Evolutionary conservation across 805 yeast species (phyloP).

Genomic region (Ogataea zsoltii): DNA sequence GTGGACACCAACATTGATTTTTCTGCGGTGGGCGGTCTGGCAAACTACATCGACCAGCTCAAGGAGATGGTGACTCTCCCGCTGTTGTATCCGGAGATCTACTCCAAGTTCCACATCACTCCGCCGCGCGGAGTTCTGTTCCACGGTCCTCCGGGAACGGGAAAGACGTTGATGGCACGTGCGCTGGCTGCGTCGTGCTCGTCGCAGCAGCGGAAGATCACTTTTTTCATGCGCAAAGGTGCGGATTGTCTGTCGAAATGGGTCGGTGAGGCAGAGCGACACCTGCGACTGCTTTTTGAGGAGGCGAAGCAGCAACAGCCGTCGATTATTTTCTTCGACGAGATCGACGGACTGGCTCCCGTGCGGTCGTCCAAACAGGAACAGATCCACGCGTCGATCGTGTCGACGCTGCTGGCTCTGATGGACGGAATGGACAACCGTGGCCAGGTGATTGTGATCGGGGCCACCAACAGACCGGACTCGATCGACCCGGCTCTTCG

Average conservation of each 20-base stretch:
- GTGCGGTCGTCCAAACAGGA: constrained; percentile 97
- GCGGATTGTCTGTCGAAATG: constrained; percentile 96
- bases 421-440: constrained; percentile 99
- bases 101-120: constrained; percentile 83
- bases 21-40: constrained; percentile 87
- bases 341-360: constrained; percentile 97
- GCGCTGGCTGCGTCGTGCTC: constrained; percentile 96
- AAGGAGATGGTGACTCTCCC: constrained; percentile 98
- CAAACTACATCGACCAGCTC: constrained; percentile 83
- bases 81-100: constrained; percentile 87
- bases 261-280: constrained; percentile 99
- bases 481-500: constrained; percentile 97
- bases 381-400: constrained; percentile 97
- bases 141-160: constrained; percentile 99
- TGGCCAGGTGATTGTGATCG: constrained; percentile 97
- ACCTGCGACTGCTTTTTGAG: constrained; percentile 84
- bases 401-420: constrained; percentile 87
- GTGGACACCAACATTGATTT: constrained; percentile 62
- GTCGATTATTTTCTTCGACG: constrained; percentile 93
- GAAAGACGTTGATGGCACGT: constrained; percentile 96
- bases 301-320: constrained; percentile 97
- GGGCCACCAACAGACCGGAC: constrained; percentile 97
- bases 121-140: constrained; percentile 97
- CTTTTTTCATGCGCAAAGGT: constrained; percentile 97
- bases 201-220: constrained; percentile 77